phyloP scores from a whole-genome alignment of 2,329 filamentous ascomycete species.

The Hypoxylon sp. region DNA sequence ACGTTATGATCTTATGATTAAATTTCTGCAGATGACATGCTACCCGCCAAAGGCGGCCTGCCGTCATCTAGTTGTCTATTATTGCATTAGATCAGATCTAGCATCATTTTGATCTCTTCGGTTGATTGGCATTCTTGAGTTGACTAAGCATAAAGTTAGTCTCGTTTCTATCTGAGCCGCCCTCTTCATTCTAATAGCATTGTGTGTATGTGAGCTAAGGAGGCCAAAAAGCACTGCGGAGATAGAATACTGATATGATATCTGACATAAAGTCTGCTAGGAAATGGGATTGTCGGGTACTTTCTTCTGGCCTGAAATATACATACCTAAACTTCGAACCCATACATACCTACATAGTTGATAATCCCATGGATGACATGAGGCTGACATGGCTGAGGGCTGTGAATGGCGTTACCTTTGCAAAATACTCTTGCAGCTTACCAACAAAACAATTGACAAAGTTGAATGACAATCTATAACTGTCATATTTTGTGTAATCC shows the following conservation, averaged over 20 bases:
- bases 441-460: background rate
- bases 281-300: background rate
- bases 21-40: background rate
- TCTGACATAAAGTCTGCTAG: background rate
- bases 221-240: background rate
- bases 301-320: background rate
- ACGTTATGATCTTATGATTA: conserved; percentile 15
- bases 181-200: background rate
- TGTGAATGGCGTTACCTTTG: background rate
- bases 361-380: background rate
- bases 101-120: too few relatives aligned
- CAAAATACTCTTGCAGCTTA: background rate
- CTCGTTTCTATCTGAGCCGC: background rate
- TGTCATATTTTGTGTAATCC: conserved; percentile 27
- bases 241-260: background rate
- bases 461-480: conserved; percentile 13
- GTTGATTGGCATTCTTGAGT: background rate
- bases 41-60: background rate
- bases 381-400: conserved; percentile 11
- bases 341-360: background rate
- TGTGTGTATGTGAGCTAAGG: background rate
- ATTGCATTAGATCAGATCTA: background rate
- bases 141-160: background rate
- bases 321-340: background rate
- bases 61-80: conserved; percentile 2